Conservation (phyloP, 1,284 basidiomycete genomes). For the Mycena sp. region DNA sequence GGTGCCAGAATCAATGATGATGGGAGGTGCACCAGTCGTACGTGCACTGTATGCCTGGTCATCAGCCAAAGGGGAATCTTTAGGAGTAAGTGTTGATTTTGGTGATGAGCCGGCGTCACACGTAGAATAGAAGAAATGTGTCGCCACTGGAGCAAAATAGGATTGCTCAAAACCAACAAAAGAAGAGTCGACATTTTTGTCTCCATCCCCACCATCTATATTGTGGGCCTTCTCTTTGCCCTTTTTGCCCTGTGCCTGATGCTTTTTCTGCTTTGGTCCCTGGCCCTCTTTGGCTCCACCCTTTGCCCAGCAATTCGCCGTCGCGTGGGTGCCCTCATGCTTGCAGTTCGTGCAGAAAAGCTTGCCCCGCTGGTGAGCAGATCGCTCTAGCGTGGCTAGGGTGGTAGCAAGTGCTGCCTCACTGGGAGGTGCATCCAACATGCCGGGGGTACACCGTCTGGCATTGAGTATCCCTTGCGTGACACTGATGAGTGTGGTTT, state of each 20-base stretch:
- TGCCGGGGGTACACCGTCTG: neutral
- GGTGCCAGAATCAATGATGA: conserved; percentile 10
- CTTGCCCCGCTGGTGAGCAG: neutral
- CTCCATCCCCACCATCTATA: no score
- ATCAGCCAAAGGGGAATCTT: neutral
- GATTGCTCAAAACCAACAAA: conserved; percentile 8
- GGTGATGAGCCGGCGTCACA: neutral
- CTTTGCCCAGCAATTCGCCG: neutral
- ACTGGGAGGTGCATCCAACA: neutral
- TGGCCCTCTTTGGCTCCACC: conserved; percentile 5
- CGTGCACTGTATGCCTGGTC: conserved; percentile 9
- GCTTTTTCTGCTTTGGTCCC: neutral
- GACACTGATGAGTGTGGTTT: neutral
- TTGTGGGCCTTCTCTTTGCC: conserved; percentile 4
- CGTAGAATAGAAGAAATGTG: neutral
- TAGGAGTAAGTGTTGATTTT: neutral
- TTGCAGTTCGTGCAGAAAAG: conserved; percentile 1
- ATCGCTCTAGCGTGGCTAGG: neutral
- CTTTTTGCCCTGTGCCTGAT: neutral
- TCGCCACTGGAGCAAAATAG: neutral
- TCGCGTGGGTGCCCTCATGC: neutral
- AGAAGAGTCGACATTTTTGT: conserved; percentile 3
- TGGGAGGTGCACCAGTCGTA: conserved; percentile 4
- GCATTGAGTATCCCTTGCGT: neutral
- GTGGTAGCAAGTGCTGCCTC: neutral